Evolutionary conservation across 2,329 filamentous ascomycete genomes (phyloP), one percentile per base, ranked within the genome.

Genomic region (Botryotinia convoluta): DNA sequence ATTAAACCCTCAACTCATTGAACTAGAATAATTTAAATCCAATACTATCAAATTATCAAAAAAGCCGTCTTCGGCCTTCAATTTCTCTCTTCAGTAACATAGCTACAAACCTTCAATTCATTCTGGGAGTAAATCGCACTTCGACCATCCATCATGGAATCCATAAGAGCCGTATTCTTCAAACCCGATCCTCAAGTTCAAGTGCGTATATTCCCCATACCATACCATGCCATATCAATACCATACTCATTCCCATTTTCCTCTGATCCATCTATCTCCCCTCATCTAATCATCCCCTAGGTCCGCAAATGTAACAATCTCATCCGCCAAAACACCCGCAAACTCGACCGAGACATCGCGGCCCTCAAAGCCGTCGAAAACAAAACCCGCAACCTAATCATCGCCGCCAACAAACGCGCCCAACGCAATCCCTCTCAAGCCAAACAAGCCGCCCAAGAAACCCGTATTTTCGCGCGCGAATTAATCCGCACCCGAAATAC

Each of bases 291-390:
- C 57, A 44, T 68, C 57, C 32, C 57, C 71, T 79, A 99, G 95
- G 92, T 96, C 84, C 91, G 95, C 76, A 98, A 98, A 91, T 98
- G 95, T 84, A 97, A 98, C 83, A 86, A 90, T 75, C 89, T 98
- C 75, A 92, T 99, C 79, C 93, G 95, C 75, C 86, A 90, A 81
- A 98, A 98, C 83, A 92, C 94, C 75, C 94, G 96, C 81, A 95
- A 97, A 81, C 89, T 99, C 79, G 96, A 99, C 83, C 95, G 96
- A 81, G 95, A 98, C 84, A 95, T 99, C 81, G 84, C 87, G 71
- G 87, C 90, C 77, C 89, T 96, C 77, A 95, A 93, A 82, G 85
- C 89, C 73, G 91, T 93, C 77, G 95, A 99, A 82, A 84, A 84
- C 80, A 97, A 96, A 83, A 95, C 95, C 76, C 94, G 94, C 80